These are phyloP conservation scores for Claviceps monticola DNA, from an alignment of 2,329 filamentous ascomycete species.

Conservation along the genomic window DNA sequence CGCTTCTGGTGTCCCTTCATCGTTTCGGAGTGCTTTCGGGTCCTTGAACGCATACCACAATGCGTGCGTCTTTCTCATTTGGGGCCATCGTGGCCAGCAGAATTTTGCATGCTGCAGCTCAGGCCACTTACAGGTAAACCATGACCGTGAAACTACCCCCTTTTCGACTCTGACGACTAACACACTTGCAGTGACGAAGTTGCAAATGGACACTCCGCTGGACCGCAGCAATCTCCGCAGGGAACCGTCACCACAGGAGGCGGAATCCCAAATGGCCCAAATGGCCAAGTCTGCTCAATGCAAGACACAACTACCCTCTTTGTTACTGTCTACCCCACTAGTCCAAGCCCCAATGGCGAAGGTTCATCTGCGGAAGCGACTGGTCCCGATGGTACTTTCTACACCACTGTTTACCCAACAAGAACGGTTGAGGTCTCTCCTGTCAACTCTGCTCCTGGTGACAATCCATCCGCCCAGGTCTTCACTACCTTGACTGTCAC, in stretches of 20 bases:
- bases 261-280: conserved; percentile 3
- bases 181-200: conserved; percentile 7
- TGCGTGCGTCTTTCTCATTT: conserved; percentile 25
- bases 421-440: conserved; percentile 15
- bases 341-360: conserved; percentile 9
- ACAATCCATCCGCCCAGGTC: conserved; percentile 11
- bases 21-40: not conserved
- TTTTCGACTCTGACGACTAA: not conserved
- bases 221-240: conserved; percentile 2
- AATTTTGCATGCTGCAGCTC: conserved; percentile 19
- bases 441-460: conserved; percentile 7
- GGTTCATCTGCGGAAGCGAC: conserved; percentile 5
- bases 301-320: conserved; percentile 31
- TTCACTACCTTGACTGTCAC: conserved; percentile 23
- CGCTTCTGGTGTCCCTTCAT: not conserved
- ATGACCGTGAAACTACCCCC: not conserved
- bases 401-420: conserved; percentile 12
- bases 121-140: conserved; percentile 21
- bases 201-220: conserved; percentile 4
- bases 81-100: conserved; percentile 22
- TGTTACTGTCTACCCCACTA: conserved; percentile 29
- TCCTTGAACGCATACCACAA: conserved; percentile 13
- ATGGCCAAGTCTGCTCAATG: conserved; percentile 23
- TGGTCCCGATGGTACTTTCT: conserved; percentile 10
- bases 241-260: conserved; percentile 3